Evolutionary conservation across 1,284 basidiomycete species (phyloP), one percentile per base, ranked within the genome.

Genomic region (Cryptococcus sp.): DNA sequence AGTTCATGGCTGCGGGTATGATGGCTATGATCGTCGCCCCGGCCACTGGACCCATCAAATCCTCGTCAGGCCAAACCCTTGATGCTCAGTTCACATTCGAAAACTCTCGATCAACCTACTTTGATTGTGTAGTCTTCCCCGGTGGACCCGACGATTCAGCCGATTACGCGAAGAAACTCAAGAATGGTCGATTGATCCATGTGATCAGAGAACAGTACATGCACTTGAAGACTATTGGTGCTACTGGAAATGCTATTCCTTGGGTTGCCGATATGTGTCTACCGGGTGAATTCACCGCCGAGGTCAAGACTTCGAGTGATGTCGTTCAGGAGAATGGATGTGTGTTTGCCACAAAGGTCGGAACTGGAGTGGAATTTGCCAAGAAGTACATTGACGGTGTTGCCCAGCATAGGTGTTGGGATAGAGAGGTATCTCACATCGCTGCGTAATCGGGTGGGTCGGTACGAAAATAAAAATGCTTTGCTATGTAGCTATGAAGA

Each of bases 201-300:
- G 88, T 85, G 79, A 78, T 85, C 2, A 79, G 84, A 39, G 87
- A 90, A 72, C 82, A 86, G 1, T 89, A 86, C 72, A 85, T 85
- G 22, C 87, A 89, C 69, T 82, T 83, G 70, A 88, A 89, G 73
- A 66, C 83, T 11, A 86, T 89, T 47, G 85, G 82, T n/a, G 86
- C 83, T 4, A 77, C 85, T 36, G 87, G 86, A 36, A 70, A 72
- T 45, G 68, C 70, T 13, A 67, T 74, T 41, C 51, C 52, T 16
- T 76, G 67, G 69, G 39, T 72, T 43, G 56, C 54, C 18, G 61
- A 66, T 45, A 48, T 64, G 28, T 66, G 60, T 37, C 64, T 75
- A 1, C 67, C 73, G 1, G 69, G 69, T 36, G 72, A 72, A 52
- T 62, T 72, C 47, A 50, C 58, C 21, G 48, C 52, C 16, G 51